Percentiles rank a stretch among this genome's conserved stretches.
These are phyloP conservation scores for Fragilaria radians DNA, from an alignment of 108 stramenopile species.

Conservation along the genomic window DNA sequence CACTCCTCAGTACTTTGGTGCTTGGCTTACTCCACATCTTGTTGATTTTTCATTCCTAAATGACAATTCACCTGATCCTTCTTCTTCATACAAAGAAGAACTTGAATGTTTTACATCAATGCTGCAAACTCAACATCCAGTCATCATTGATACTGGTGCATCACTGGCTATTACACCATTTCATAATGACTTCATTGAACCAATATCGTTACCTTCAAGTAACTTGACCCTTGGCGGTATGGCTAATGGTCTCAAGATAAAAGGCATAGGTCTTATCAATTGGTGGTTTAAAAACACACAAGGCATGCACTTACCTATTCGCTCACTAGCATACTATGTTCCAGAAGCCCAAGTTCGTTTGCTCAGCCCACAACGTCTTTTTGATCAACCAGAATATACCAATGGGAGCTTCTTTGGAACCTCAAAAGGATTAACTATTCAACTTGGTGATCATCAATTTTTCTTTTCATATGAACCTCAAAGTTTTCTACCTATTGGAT, in stretches of 20 bases:
- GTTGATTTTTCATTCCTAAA: not conserved
- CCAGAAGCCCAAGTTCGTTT: not conserved
- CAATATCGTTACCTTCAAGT: not conserved
- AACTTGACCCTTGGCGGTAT: conserved; percentile 6
- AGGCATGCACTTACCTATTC: not conserved
- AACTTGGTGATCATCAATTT: not conserved
- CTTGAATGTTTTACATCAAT: not conserved
- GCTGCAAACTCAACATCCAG: not conserved
- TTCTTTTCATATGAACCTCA: not conserved
- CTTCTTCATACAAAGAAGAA: not conserved
- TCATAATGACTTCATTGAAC: conserved; percentile 19
- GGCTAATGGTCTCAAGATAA: conserved; percentile 8
- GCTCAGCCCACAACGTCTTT: not conserved
- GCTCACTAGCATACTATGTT: not conserved
- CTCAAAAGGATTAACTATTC: too few relatives aligned
- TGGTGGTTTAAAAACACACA: conserved; percentile 7
- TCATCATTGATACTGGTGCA: conserved; percentile 34
- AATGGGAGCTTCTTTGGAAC: too few relatives aligned
- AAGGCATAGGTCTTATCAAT: conserved; percentile 4
- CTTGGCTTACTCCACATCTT: not conserved
- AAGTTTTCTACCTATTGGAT: not conserved
- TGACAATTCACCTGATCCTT: not conserved
- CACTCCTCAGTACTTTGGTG: not conserved
- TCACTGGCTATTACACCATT: conserved; percentile 8
- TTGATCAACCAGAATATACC: not conserved